phyloP scores from a whole-genome alignment of 1,284 basidiomycete genomes.

The Leccinum griseonigrum region DNA sequence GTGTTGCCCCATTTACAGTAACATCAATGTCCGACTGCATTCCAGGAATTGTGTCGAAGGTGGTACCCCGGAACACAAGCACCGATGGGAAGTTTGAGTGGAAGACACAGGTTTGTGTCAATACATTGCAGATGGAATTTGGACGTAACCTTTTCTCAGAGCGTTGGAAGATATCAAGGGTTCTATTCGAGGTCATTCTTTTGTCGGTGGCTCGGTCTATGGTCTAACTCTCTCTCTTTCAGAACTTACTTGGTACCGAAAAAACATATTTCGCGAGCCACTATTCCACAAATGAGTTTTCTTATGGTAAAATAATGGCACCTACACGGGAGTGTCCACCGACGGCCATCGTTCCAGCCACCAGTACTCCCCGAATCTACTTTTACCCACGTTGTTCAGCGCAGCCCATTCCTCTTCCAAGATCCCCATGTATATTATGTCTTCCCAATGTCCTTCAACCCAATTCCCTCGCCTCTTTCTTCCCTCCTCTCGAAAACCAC shows the following conservation, averaged over 20 bases:
- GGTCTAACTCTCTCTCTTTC: constrained; percentile 2
- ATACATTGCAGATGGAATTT: constrained; percentile 9
- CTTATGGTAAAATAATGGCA: background rate
- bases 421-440: constrained; percentile 20
- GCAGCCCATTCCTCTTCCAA: constrained; percentile 15
- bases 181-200: constrained; percentile 63
- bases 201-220: background rate
- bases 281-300: background rate
- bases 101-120: constrained; percentile 38
- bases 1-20: background rate
- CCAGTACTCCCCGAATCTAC: background rate
- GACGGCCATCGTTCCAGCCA: background rate
- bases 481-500: constrained; percentile 16
- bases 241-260: constrained; percentile 29
- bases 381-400: background rate
- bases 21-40: background rate
- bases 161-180: constrained; percentile 75
- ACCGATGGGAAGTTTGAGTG: constrained; percentile 9
- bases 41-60: constrained; percentile 67
- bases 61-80: constrained; percentile 55
- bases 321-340: background rate
- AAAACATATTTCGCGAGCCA: constrained; percentile 24
- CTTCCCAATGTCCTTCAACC: constrained; percentile 16
- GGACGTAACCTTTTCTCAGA: constrained; percentile 36
- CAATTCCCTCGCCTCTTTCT: constrained; percentile 18